A percentile compares a stretch with the other conserved stretches of the same genome.
phyloP scores from a whole-genome alignment of 371 early-diverging fungal species.

The Rhizopus arrhizus region DNA sequence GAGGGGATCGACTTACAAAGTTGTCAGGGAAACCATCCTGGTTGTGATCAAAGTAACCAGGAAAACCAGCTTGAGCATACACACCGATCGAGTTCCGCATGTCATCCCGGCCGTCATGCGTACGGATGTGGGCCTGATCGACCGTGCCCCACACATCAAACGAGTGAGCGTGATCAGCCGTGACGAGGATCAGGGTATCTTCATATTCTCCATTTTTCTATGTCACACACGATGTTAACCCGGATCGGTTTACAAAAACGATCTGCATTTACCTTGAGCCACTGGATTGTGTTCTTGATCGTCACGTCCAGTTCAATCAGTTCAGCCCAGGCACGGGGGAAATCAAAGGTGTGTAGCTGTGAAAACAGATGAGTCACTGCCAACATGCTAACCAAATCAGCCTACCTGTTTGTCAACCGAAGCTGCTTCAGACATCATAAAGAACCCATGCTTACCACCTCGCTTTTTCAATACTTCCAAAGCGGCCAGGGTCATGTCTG shows the following conservation, averaged over 20 bases:
- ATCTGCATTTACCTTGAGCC: slow-evolving; percentile 46
- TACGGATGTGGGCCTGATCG: slow-evolving; percentile 42
- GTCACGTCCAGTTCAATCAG: slow-evolving; percentile 74
- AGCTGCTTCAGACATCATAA: slow-evolving; percentile 78
- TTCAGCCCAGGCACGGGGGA: slow-evolving; percentile 71
- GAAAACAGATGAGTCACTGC: neutral
- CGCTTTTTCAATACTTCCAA: slow-evolving; percentile 63
- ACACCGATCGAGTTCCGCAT: slow-evolving; percentile 68
- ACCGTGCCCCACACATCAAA: slow-evolving; percentile 78
- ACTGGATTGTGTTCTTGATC: slow-evolving; percentile 62
- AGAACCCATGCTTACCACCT: slow-evolving; percentile 70
- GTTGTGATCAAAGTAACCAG: slow-evolving; percentile 63
- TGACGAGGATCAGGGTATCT: slow-evolving; percentile 70
- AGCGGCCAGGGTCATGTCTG: slow-evolving; percentile 73
- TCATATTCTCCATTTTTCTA: slow-evolving; percentile 54
- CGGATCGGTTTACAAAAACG: neutral
- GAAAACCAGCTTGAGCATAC: slow-evolving; percentile 70
- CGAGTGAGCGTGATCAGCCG: slow-evolving; percentile 75
- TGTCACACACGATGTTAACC: neutral
- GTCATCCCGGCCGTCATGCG: slow-evolving; percentile 26
- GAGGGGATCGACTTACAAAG: slow-evolving; percentile 29
- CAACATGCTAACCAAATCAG: neutral
- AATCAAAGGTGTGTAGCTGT: slow-evolving; percentile 70
- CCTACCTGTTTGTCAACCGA: slow-evolving; percentile 66
- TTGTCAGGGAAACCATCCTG: slow-evolving; percentile 71